Evolutionary conservation across 2,329 filamentous ascomycete species (phyloP).

Genomic region (Orbilia quercus): DNA sequence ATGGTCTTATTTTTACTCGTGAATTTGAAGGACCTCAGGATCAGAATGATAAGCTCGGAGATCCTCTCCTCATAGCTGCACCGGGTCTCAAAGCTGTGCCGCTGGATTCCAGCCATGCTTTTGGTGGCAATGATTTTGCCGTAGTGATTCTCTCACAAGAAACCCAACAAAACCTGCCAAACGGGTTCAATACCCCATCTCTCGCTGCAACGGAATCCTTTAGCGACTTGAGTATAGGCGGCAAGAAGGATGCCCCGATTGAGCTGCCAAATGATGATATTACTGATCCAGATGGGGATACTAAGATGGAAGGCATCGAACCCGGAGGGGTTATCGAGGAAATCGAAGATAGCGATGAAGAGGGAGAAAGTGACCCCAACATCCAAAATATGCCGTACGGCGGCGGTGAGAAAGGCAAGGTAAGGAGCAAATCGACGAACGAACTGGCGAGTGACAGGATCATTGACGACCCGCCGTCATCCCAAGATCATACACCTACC

Average conservation of each 20-base stretch:
- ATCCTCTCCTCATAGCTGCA: neutral
- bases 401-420: constrained; percentile 8
- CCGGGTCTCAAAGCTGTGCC: neutral
- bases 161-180: neutral
- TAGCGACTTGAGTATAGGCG: constrained; percentile 16
- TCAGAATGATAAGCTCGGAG: neutral
- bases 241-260: neutral
- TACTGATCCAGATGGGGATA: constrained; percentile 22
- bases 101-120: neutral
- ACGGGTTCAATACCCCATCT: constrained; percentile 17
- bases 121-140: neutral
- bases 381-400: constrained; percentile 4
- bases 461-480: constrained; percentile 35
- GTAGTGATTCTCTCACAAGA: neutral
- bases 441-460: constrained; percentile 45
- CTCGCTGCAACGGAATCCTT: constrained; percentile 23
- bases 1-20: constrained; percentile 1
- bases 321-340: constrained; percentile 9
- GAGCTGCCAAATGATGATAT: neutral
- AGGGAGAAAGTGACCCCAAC: neutral
- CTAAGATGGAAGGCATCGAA: constrained; percentile 2
- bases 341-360: constrained; percentile 39
- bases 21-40: neutral
- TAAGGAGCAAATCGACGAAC: constrained; percentile 30
- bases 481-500: constrained; percentile 11